phyloP scores from a whole-genome alignment of 345 rosid genomes.

The Geranium rotundifolium region DNA sequence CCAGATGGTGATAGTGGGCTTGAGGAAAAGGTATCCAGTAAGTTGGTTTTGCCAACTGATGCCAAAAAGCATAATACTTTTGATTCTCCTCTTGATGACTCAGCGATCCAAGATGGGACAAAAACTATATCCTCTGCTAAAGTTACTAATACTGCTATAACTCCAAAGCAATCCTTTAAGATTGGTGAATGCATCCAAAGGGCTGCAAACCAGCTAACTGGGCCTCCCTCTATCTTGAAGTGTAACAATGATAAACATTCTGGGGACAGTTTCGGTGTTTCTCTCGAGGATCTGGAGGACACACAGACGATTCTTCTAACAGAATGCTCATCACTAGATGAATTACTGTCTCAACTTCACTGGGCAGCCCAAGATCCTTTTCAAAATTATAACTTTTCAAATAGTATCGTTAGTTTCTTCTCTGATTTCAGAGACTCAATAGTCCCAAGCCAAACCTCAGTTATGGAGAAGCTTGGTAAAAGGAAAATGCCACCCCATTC shows the following conservation, averaged over 20 bases:
- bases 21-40: conserved; percentile 27
- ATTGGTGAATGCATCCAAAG: conserved; percentile 86
- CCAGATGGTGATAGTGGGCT: conserved; percentile 31
- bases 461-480: conserved; percentile 32
- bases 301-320: conserved; percentile 16
- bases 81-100: conserved; percentile 38
- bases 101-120: conserved; percentile 30
- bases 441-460: conserved; percentile 25
- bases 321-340: conserved; percentile 50
- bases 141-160: conserved; percentile 23
- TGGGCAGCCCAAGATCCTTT: conserved; percentile 58
- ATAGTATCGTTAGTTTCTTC: conserved; percentile 48
- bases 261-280: conserved; percentile 28
- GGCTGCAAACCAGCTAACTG: conserved; percentile 89
- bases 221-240: conserved; percentile 47
- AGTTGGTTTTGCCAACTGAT: conserved; percentile 26
- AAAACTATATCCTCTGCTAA: conserved; percentile 56
- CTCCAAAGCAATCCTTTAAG: conserved; percentile 68
- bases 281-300: conserved; percentile 26
- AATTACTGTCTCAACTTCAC: conserved; percentile 54
- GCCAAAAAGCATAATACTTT: conserved; percentile 44
- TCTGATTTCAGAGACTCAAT: conserved; percentile 60
- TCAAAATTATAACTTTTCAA: conserved; percentile 32
- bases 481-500: conserved; percentile 30
- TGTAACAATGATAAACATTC: conserved; percentile 22